Conservation (phyloP, 805 yeast genomes). For the Saturnispora saitoi region DNA sequence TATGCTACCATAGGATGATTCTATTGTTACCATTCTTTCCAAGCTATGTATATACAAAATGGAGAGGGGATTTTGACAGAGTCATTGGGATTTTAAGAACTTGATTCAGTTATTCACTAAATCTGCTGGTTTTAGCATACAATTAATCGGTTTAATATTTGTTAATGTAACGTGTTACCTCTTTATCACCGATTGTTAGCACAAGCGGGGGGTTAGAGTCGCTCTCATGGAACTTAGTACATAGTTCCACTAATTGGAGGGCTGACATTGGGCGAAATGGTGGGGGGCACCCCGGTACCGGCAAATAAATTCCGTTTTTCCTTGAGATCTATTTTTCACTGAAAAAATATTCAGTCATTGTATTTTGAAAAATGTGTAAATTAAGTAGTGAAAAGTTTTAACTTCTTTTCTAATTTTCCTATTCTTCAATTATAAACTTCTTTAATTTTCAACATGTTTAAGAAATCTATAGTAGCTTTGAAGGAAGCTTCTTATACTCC, state of each 20-base stretch:
- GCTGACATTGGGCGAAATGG: neutral
- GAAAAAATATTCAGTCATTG: neutral
- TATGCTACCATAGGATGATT: too few species aligned
- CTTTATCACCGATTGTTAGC: too few species aligned
- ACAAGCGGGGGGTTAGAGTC: too few species aligned
- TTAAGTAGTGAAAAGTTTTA: neutral
- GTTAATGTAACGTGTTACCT: too few species aligned
- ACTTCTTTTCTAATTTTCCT: neutral
- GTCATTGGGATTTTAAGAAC: too few species aligned
- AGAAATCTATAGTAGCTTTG: constrained; percentile 20
- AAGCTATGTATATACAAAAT: too few species aligned
- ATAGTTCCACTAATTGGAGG: neutral
- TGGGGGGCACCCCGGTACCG: neutral
- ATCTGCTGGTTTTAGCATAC: too few species aligned
- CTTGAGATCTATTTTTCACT: neutral
- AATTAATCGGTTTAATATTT: too few species aligned
- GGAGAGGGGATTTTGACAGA: too few species aligned
- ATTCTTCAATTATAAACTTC: neutral
- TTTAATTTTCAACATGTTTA: constrained; percentile 20
- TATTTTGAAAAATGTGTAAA: neutral
- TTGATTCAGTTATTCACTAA: too few species aligned
- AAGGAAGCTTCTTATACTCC: constrained; percentile 25
- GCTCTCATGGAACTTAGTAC: neutral
- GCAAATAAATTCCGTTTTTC: neutral
- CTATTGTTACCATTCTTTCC: too few species aligned